Evolutionary conservation across 1,139 yeast species (phyloP).

Genomic region (Tardiomyces blankii): DNA sequence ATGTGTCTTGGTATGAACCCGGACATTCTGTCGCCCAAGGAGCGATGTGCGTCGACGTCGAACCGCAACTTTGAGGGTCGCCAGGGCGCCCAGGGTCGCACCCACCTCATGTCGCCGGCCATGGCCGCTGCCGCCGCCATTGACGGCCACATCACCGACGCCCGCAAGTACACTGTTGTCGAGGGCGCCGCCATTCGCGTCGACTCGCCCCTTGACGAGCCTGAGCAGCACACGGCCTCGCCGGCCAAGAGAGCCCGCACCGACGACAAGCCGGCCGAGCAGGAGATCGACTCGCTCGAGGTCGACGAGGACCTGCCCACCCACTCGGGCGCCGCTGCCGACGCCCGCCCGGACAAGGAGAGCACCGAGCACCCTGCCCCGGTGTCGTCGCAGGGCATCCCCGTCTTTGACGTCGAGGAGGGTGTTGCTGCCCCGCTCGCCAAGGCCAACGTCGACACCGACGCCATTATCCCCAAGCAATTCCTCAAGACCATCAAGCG

Average conservation of each 20-base stretch:
- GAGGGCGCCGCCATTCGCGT: conserved; percentile 42
- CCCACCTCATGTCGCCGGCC: conserved; percentile 96
- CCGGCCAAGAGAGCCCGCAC: conserved; percentile 10
- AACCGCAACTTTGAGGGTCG: conserved; percentile 99
- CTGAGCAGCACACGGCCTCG: conserved; percentile 54
- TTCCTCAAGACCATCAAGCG: conserved; percentile 94
- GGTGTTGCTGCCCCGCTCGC: conserved; percentile 92
- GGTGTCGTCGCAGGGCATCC: conserved; percentile 44
- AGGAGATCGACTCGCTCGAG: conserved; percentile 11
- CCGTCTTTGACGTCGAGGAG: conserved; percentile 60
- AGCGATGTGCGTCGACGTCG: conserved; percentile 97
- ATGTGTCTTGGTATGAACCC: conserved; percentile 99
- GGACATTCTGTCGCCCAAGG: conserved; percentile 86
- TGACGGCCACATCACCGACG: conserved; percentile 82
- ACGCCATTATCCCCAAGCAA: conserved; percentile 97
- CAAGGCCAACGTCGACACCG: conserved; percentile 93
- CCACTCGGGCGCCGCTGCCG: conserved; percentile 13
- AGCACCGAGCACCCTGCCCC: conserved; percentile 24
- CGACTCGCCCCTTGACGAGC: conserved; percentile 53
- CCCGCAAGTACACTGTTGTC: conserved; percentile 60
- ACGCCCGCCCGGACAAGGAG: conserved; percentile 16
- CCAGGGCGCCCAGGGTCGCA: conserved; percentile 95
- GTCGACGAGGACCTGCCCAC: conserved; percentile 26
- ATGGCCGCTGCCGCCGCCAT: conserved; percentile 99
- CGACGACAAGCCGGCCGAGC: not conserved